Percentiles rank a stretch among this genome's conserved stretches.
Conservation (phyloP, 192 early-diverging fungal genomes). For the Jimgerdemannia lactiflua region DNA sequence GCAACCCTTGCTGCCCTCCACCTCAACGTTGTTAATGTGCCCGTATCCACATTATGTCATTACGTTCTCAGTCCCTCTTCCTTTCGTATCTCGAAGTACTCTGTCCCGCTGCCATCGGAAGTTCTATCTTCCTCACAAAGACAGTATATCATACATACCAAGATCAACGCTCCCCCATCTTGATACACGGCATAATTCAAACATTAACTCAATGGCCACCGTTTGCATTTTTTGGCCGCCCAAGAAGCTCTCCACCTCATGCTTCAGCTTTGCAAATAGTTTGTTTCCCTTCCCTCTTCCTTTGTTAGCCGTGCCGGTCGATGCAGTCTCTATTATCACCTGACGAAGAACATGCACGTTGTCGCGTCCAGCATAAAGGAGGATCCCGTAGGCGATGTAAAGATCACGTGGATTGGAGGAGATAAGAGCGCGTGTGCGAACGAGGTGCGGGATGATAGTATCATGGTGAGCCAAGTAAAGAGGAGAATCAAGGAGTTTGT, state of each 20-base stretch:
- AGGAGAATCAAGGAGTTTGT: slow-evolving; percentile 50
- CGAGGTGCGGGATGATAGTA: slow-evolving; percentile 21
- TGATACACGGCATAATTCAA: slow-evolving; percentile 57
- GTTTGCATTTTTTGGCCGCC: slow-evolving; percentile 32
- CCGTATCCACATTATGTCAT: too few species aligned
- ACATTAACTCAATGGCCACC: slow-evolving; percentile 51
- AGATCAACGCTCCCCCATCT: slow-evolving; percentile 48
- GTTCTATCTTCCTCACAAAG: not conserved
- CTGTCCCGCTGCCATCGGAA: too few species aligned
- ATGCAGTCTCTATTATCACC: slow-evolving; percentile 21
- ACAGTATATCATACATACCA: slow-evolving; percentile 30
- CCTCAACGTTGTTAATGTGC: too few species aligned
- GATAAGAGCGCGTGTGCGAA: slow-evolving; percentile 20
- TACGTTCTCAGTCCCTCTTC: too few species aligned
- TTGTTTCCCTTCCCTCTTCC: slow-evolving; percentile 17
- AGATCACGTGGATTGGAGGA: slow-evolving; percentile 30
- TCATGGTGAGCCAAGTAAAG: slow-evolving; percentile 36
- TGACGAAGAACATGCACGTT: slow-evolving; percentile 35
- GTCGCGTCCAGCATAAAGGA: slow-evolving; percentile 48
- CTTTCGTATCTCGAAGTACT: too few species aligned
- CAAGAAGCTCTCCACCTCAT: slow-evolving; percentile 33
- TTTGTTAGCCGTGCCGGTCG: not conserved
- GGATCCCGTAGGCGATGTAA: slow-evolving; percentile 37
- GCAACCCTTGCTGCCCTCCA: too few species aligned
- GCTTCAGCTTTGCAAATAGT: slow-evolving; percentile 45